Percentiles rank a stretch among this genome's conserved stretches.
These are phyloP conservation scores for Escallonia herrerae DNA, from an alignment of 129 eudicot genomes.

Conservation along the genomic window DNA sequence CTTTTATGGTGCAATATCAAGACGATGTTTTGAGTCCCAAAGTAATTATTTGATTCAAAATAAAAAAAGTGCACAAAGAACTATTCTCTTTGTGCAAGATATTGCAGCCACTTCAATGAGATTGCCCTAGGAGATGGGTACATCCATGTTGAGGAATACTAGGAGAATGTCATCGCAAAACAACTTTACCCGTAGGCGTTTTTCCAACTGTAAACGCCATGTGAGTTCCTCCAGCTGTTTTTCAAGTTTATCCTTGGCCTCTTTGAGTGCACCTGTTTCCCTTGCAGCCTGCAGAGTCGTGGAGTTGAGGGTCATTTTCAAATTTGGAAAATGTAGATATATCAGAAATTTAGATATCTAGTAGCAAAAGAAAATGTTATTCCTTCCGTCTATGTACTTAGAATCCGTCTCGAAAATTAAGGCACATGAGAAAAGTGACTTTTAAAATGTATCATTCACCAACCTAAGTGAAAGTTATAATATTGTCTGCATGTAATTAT, in stretches of 20 bases:
- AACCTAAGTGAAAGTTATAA: no score
- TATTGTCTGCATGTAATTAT: no score
- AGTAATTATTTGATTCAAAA: no score
- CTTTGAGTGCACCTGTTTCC: slow-evolving; percentile 91
- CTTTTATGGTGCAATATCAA: no score
- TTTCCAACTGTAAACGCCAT: slow-evolving; percentile 97
- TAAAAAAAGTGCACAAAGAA: no score
- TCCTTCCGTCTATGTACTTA: no score
- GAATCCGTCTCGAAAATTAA: no score
- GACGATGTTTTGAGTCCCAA: no score
- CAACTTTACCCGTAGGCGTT: slow-evolving; percentile 78
- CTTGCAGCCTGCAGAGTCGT: slow-evolving; percentile 63
- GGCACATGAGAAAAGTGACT: no score
- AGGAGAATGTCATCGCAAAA: background rate
- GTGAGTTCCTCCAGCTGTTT: slow-evolving; percentile 94
- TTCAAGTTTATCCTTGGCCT: slow-evolving; percentile 97
- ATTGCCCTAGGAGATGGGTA: background rate
- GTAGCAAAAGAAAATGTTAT: no score
- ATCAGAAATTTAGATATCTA: background rate
- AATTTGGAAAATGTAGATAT: background rate
- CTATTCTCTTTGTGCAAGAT: background rate
- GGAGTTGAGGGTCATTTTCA: slow-evolving; percentile 11
- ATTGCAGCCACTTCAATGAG: background rate
- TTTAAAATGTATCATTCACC: no score
- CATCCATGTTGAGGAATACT: background rate